phyloP scores from a whole-genome alignment of 169 alveolate genomes.

The Plasmodium blacklocki region DNA sequence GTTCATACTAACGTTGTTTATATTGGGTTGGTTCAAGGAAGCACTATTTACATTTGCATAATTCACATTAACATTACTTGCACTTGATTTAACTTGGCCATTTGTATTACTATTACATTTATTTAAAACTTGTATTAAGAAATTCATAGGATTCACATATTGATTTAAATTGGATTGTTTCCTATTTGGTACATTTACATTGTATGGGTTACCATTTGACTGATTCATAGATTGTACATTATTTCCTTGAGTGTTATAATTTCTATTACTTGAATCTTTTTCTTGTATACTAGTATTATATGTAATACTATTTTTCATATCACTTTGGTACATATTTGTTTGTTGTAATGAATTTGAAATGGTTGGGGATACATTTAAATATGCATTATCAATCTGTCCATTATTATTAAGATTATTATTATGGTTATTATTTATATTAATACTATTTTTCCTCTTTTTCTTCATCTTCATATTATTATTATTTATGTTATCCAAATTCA shows the following conservation, averaged over 20 bases:
- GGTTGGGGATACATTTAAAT: neutral
- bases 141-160: slow-evolving; percentile 52
- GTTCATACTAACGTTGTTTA: neutral
- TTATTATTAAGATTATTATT: neutral
- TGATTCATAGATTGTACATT: slow-evolving; percentile 23
- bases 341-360: slow-evolving; percentile 24
- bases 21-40: neutral
- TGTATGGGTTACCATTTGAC: slow-evolving; percentile 23
- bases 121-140: slow-evolving; percentile 54
- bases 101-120: slow-evolving; percentile 26
- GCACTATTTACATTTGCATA: neutral
- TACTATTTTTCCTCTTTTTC: neutral
- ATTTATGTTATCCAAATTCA: slow-evolving; percentile 3
- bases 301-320: slow-evolving; percentile 23
- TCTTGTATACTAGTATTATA: slow-evolving; percentile 10
- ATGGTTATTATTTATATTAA: neutral
- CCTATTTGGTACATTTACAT: slow-evolving; percentile 29
- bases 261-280: neutral
- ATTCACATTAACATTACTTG: neutral
- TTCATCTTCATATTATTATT: neutral
- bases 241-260: slow-evolving; percentile 9
- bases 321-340: slow-evolving; percentile 31
- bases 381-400: slow-evolving; percentile 9
- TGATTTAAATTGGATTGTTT: slow-evolving; percentile 24
- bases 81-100: slow-evolving; percentile 3